phyloP scores from a whole-genome alignment of 1,139 yeast genomes.

The Eremothecium coryli region DNA sequence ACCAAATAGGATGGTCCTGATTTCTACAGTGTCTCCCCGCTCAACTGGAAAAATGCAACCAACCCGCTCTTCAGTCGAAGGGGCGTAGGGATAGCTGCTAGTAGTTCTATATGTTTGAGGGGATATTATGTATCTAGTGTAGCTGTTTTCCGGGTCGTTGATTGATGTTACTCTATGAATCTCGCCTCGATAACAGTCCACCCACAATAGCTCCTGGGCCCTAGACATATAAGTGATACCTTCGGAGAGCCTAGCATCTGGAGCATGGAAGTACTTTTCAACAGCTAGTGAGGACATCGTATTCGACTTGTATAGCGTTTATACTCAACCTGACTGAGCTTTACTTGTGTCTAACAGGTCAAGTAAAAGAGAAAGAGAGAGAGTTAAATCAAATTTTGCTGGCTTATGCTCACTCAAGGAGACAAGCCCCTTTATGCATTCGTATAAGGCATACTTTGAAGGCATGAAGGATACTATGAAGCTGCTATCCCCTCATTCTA shows the following conservation, averaged over 20 bases:
- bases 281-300: neutral
- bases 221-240: constrained; percentile 56
- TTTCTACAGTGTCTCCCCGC: constrained; percentile 36
- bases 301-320: neutral
- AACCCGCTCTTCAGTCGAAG: constrained; percentile 33
- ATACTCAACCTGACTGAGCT: too few species aligned
- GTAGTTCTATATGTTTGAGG: neutral
- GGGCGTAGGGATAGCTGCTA: constrained; percentile 15
- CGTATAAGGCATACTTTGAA: too few species aligned
- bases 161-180: constrained; percentile 38
- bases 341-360: too few species aligned
- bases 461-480: too few species aligned
- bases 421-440: too few species aligned
- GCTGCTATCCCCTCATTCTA: too few species aligned
- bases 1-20: constrained; percentile 40
- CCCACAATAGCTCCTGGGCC: constrained; percentile 56
- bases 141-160: constrained; percentile 16
- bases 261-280: neutral
- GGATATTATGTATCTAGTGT: neutral
- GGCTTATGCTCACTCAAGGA: too few species aligned
- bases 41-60: constrained; percentile 59
- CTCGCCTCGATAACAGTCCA: constrained; percentile 54
- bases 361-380: too few species aligned
- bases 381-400: too few species aligned
- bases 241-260: constrained; percentile 46